A percentile compares a stretch with the other conserved stretches of the same genome.
These are phyloP conservation scores for Byssothecium circinans DNA, from an alignment of 2,329 filamentous ascomycete species.

Conservation along the genomic window DNA sequence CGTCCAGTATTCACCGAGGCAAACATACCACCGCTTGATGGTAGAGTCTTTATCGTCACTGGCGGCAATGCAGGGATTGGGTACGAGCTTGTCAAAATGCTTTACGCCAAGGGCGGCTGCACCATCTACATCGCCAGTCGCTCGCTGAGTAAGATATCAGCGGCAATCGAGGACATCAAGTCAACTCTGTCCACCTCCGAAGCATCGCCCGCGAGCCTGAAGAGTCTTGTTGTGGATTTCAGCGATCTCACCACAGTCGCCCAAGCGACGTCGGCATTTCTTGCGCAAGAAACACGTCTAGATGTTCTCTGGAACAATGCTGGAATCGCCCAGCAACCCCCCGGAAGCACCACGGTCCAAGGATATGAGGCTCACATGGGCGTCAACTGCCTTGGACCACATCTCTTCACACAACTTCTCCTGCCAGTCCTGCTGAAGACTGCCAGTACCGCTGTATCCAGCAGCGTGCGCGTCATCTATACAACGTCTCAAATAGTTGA, in stretches of 20 bases:
- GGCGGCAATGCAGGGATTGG: constrained; percentile 54
- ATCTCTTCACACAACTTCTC: constrained; percentile 39
- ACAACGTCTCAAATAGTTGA: constrained; percentile 11
- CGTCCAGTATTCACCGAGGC: constrained; percentile 4
- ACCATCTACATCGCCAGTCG: constrained; percentile 58
- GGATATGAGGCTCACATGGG: constrained; percentile 42
- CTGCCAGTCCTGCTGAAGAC: constrained; percentile 31
- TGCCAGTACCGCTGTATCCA: constrained; percentile 14
- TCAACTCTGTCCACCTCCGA: constrained; percentile 21
- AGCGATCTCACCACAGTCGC: constrained; percentile 30
- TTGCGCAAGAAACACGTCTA: constrained; percentile 39
- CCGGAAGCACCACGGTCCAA: constrained; percentile 13
- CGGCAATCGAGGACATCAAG: constrained; percentile 51
- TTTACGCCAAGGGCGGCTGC: constrained; percentile 56
- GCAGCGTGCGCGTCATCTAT: constrained; percentile 28
- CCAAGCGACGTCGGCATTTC: constrained; percentile 5
- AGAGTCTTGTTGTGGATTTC: constrained; percentile 41
- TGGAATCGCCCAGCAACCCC: constrained; percentile 30
- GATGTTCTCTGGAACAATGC: constrained; percentile 43
- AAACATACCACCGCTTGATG: constrained; percentile 35
- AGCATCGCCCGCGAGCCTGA: constrained; percentile 30
- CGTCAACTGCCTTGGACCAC: constrained; percentile 40
- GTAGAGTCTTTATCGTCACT: constrained; percentile 54
- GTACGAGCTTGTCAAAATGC: constrained; percentile 53
- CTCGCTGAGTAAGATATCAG: constrained; percentile 45